phyloP scores from a whole-genome alignment of 306 rosid species.

The Citrullus amarus region DNA sequence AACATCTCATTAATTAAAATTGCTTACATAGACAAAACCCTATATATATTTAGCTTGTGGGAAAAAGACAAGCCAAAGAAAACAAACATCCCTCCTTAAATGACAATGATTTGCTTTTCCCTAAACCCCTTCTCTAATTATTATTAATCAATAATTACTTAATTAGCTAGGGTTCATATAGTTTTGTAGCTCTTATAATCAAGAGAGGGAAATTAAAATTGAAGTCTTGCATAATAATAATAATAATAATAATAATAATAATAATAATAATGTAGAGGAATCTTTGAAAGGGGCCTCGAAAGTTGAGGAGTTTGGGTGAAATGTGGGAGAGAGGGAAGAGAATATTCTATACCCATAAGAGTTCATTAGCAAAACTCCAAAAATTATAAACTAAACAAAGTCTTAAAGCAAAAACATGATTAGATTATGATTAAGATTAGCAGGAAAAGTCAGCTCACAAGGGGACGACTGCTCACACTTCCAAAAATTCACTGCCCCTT shows the following conservation, averaged over 20 bases:
- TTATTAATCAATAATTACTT: neutral
- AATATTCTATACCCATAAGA: constrained; percentile 64
- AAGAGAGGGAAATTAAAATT: neutral
- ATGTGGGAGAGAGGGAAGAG: constrained; percentile 53
- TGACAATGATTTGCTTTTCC: constrained; percentile 69
- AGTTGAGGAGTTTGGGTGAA: constrained; percentile 43
- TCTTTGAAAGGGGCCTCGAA: constrained; percentile 55
- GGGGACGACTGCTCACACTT: constrained; percentile 70
- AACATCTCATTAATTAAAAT: neutral
- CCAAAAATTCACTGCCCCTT: constrained; percentile 90
- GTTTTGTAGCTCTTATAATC: neutral
- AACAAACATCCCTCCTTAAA: constrained; percentile 41
- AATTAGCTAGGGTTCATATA: neutral
- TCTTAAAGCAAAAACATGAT: constrained; percentile 51
- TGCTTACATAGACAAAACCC: neutral
- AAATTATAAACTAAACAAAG: constrained; percentile 44
- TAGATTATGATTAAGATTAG: constrained; percentile 67
- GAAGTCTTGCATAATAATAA: too few relatives aligned
- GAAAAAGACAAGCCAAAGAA: constrained; percentile 36
- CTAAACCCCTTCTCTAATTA: constrained; percentile 27
- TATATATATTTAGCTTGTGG: neutral
- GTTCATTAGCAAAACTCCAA: constrained; percentile 86
- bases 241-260: too few relatives aligned
- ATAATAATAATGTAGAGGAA: constrained; percentile 15
- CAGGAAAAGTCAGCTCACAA: constrained; percentile 88